phyloP scores from a whole-genome alignment of 2,329 filamentous ascomycete species.

The Apiospora saccharicola region DNA sequence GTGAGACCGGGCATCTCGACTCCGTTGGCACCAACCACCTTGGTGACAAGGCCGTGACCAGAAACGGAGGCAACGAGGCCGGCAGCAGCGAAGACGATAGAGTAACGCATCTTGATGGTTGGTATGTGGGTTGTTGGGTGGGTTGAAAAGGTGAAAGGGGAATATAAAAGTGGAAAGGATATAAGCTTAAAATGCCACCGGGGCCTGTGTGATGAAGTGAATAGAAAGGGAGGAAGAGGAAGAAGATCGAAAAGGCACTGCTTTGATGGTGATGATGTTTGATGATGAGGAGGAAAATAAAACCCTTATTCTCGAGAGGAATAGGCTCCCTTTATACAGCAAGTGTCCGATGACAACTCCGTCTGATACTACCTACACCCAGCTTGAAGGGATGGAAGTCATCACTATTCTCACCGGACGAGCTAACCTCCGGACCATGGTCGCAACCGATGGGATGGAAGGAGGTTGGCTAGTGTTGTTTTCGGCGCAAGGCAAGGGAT shows the following conservation, averaged over 20 bases:
- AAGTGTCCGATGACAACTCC: background rate
- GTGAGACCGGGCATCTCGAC: conserved; percentile 43
- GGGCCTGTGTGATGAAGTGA: conserved; percentile 37
- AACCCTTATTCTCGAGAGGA: conserved; percentile 9
- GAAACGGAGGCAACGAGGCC: conserved; percentile 39
- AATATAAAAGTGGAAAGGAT: conserved; percentile 25
- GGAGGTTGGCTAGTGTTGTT: conserved; percentile 1
- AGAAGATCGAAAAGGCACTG: conserved; percentile 20
- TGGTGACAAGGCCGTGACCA: conserved; percentile 42
- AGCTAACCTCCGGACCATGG: conserved; percentile 3
- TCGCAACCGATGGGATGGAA: conserved; percentile 9
- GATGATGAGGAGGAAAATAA: conserved; percentile 11
- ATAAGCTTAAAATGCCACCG: conserved; percentile 35
- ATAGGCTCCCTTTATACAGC: conserved; percentile 17
- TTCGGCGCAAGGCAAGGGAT: background rate
- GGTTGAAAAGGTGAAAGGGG: background rate
- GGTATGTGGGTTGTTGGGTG: conserved; percentile 22
- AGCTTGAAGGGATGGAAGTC: background rate
- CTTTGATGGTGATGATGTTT: conserved; percentile 15
- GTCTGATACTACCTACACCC: background rate
- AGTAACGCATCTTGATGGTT: conserved; percentile 40
- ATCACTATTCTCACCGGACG: background rate
- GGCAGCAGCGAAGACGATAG: conserved; percentile 35
- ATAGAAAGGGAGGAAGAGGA: conserved; percentile 29
- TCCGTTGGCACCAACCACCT: conserved; percentile 42